Conservation (phyloP, 352 stramenopile genomes). For the Hyaloperonospora brassicae region DNA sequence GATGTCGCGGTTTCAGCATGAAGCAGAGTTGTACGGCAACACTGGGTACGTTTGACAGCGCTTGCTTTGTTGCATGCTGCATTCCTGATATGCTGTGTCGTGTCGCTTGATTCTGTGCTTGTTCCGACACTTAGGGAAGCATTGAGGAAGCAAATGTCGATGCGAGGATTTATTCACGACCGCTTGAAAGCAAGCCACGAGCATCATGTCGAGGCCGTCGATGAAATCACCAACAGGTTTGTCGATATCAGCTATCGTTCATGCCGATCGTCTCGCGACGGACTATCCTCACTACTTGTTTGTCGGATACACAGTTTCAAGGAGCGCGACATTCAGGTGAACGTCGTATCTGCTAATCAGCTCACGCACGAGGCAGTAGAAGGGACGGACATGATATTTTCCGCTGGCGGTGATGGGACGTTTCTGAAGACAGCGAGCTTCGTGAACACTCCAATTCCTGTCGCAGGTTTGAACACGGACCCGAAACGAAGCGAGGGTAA, state of each 20-base stretch:
- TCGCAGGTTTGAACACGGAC: constrained; percentile 83
- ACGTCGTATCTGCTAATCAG: constrained; percentile 68
- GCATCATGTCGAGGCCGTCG: constrained; percentile 74
- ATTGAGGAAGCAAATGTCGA: constrained; percentile 85
- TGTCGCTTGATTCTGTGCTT: constrained; percentile 6
- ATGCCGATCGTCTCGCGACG: neutral
- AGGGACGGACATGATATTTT: constrained; percentile 82
- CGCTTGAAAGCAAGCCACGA: constrained; percentile 81
- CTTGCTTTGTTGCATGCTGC: neutral
- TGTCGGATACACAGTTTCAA: constrained; percentile 40
- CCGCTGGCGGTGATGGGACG: constrained; percentile 75
- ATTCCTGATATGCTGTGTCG: constrained; percentile 7
- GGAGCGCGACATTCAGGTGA: constrained; percentile 57
- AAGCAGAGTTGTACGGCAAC: constrained; percentile 74
- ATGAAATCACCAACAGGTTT: constrained; percentile 76
- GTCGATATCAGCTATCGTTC: neutral
- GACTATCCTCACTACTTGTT: constrained; percentile 6
- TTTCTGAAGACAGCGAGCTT: constrained; percentile 85
- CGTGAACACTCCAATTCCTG: constrained; percentile 77
- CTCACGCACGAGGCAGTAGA: constrained; percentile 73
- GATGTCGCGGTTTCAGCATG: constrained; percentile 82
- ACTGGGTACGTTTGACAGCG: constrained; percentile 40
- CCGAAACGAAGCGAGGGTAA: constrained; percentile 79
- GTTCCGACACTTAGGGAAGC: constrained; percentile 47
- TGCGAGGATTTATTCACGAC: constrained; percentile 84